These are phyloP conservation scores for Alternaria sp. DNA, from an alignment of 2,329 filamentous ascomycete genomes.

Conservation along the genomic window DNA sequence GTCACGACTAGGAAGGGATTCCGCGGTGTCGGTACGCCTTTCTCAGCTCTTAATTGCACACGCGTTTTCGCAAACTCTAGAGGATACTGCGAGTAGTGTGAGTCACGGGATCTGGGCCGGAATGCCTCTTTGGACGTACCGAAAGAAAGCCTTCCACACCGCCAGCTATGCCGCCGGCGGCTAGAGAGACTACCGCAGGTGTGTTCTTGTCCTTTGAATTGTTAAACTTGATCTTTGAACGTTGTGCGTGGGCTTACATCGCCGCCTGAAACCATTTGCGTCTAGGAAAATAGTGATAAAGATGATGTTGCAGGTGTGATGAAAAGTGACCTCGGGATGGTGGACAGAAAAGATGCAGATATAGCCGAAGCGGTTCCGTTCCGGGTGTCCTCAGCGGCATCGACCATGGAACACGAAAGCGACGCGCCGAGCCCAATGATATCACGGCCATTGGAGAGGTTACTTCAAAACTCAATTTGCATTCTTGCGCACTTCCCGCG, in stretches of 20 bases:
- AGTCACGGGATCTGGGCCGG: conserved; percentile 13
- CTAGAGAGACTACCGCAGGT: conserved; percentile 47
- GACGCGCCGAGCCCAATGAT: neutral
- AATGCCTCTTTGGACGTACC: conserved; percentile 22
- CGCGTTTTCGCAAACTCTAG: conserved; percentile 73
- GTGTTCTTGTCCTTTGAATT: conserved; percentile 43
- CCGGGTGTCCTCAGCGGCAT: conserved; percentile 1
- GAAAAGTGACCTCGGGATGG: conserved; percentile 11
- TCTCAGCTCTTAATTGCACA: conserved; percentile 61
- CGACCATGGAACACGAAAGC: neutral
- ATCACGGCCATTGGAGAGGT: neutral
- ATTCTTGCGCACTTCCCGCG: neutral
- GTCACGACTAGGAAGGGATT: conserved; percentile 66
- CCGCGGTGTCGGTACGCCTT: conserved; percentile 53
- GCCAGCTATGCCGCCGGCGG: conserved; percentile 49
- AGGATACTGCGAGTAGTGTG: conserved; percentile 55
- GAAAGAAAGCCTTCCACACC: conserved; percentile 49
- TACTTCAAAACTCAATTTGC: neutral
- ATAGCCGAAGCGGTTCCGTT: conserved; percentile 5
- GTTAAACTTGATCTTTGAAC: neutral
- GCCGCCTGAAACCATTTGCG: conserved; percentile 41
- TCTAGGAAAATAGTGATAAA: neutral
- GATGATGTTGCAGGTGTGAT: conserved; percentile 17
- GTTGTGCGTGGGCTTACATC: conserved; percentile 22
- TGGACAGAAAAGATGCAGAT: conserved; percentile 12